Conservation (phyloP, 805 yeast species). For the Jamesozyma hellenica region DNA sequence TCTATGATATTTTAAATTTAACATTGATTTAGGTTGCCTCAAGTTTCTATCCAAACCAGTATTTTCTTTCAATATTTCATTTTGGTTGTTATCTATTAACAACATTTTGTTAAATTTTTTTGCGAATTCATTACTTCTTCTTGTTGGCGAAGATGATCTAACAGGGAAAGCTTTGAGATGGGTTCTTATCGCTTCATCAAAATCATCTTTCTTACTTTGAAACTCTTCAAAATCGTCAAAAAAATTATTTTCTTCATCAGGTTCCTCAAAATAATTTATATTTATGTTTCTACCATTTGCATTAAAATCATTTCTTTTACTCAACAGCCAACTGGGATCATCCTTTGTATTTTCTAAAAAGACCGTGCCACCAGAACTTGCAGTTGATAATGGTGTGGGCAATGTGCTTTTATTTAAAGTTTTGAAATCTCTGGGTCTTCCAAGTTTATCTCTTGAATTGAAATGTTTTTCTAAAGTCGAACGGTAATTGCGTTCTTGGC, state of each 20-base stretch:
- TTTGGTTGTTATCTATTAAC: slow-evolving; percentile 6
- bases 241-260: slow-evolving; percentile 19
- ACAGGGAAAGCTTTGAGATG: slow-evolving; percentile 7
- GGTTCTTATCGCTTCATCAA: slow-evolving; percentile 20
- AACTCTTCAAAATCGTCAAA: slow-evolving; percentile 25
- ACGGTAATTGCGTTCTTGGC: slow-evolving; percentile 2
- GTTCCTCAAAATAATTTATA: slow-evolving; percentile 2
- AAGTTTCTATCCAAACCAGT: background rate
- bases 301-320: background rate
- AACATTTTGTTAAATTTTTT: slow-evolving; percentile 10
- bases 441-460: background rate
- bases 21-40: slow-evolving; percentile 27
- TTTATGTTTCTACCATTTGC: background rate
- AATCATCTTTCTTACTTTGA: slow-evolving; percentile 17
- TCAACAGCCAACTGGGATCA: background rate
- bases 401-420: background rate
- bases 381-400: slow-evolving; percentile 20
- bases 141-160: slow-evolving; percentile 2
- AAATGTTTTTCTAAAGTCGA: too few species aligned
- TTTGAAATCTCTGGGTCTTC: background rate
- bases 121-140: slow-evolving; percentile 9
- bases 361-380: slow-evolving; percentile 25
- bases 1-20: slow-evolving; percentile 16
- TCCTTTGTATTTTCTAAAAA: slow-evolving; percentile 15
- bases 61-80: background rate